These are phyloP conservation scores for Scheffersomyces insectosa DNA, from an alignment of 1,139 yeast genomes.

Conservation along the genomic window DNA sequence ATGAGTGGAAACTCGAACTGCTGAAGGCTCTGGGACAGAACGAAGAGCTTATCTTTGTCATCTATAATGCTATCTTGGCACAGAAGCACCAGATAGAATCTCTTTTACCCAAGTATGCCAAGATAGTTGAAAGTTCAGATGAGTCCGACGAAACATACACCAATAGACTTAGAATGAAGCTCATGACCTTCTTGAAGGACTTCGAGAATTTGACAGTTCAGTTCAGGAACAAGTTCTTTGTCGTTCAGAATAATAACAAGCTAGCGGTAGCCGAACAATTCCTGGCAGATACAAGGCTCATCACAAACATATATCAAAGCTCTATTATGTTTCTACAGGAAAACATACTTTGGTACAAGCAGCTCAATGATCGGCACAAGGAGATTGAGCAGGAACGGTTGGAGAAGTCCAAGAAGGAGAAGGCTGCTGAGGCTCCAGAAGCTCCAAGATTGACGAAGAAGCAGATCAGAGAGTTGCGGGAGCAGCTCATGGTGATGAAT, in stretches of 20 bases:
- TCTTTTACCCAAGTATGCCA: conserved; percentile 33
- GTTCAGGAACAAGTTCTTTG: conserved; percentile 28
- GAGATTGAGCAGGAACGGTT: conserved; percentile 18
- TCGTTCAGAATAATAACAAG: conserved; percentile 11
- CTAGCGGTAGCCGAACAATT: conserved; percentile 18
- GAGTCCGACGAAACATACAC: conserved; percentile 12
- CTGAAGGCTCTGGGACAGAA: conserved; percentile 7
- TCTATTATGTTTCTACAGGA: conserved; percentile 37
- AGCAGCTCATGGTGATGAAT: conserved; percentile 80
- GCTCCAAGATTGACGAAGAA: conserved; percentile 40
- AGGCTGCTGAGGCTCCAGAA: conserved; percentile 1
- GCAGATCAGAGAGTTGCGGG: conserved; percentile 62
- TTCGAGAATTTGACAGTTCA: conserved; percentile 29
- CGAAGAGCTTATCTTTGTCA: conserved; percentile 23
- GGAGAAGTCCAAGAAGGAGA: conserved; percentile 4
- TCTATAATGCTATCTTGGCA: conserved; percentile 33
- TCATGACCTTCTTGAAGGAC: conserved; percentile 34
- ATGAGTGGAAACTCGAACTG: conserved; percentile 55
- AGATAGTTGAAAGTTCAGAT: conserved; percentile 7
- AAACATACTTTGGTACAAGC: conserved; percentile 29
- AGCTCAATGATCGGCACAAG: conserved; percentile 26
- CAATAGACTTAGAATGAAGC: conserved; percentile 26
- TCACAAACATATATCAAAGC: conserved; percentile 38
- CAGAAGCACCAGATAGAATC: conserved; percentile 34
- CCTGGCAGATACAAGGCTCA: conserved; percentile 17